phyloP scores from a whole-genome alignment of 257 asterid genomes.

The Lavandula angustifolia region DNA sequence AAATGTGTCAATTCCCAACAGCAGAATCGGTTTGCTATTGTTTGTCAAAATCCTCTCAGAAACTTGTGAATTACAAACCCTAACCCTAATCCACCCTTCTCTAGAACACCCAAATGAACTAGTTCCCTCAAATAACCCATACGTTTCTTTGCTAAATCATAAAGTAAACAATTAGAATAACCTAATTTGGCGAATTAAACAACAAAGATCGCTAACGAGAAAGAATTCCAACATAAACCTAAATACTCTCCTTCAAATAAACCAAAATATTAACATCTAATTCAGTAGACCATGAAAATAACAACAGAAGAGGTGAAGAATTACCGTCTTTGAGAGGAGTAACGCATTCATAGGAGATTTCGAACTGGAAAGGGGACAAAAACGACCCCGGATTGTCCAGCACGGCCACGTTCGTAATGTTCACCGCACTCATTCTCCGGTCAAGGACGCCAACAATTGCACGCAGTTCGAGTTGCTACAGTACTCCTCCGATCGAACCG shows the following conservation, averaged over 20 bases:
- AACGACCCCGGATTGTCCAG: slow-evolving; percentile 95
- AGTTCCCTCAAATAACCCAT: slow-evolving; percentile 17
- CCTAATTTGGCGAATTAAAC: not conserved
- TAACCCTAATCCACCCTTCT: slow-evolving; percentile 38
- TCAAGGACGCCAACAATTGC: slow-evolving; percentile 1
- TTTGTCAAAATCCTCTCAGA: slow-evolving; percentile 10
- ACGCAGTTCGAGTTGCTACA: slow-evolving; percentile 20
- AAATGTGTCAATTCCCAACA: slow-evolving; percentile 8
- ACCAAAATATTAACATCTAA: slow-evolving; percentile 13
- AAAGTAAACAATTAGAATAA: not conserved
- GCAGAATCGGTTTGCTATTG: not conserved
- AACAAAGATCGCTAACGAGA: slow-evolving; percentile 2
- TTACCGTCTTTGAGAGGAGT: slow-evolving; percentile 85
- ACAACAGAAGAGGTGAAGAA: not conserved
- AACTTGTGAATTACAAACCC: slow-evolving; percentile 32
- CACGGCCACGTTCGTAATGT: slow-evolving; percentile 85
- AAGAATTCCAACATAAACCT: slow-evolving; percentile 35
- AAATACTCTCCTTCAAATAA: slow-evolving; percentile 2
- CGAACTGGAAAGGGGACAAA: slow-evolving; percentile 84
- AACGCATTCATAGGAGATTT: slow-evolving; percentile 94
- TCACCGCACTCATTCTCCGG: slow-evolving; percentile 81
- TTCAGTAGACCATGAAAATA: not conserved
- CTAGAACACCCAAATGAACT: slow-evolving; percentile 11
- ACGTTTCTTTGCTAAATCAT: slow-evolving; percentile 23
- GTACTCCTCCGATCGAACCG: slow-evolving; percentile 17